phyloP scores from a whole-genome alignment of 768 basidiomycete genomes.

The Daedalea quercina region DNA sequence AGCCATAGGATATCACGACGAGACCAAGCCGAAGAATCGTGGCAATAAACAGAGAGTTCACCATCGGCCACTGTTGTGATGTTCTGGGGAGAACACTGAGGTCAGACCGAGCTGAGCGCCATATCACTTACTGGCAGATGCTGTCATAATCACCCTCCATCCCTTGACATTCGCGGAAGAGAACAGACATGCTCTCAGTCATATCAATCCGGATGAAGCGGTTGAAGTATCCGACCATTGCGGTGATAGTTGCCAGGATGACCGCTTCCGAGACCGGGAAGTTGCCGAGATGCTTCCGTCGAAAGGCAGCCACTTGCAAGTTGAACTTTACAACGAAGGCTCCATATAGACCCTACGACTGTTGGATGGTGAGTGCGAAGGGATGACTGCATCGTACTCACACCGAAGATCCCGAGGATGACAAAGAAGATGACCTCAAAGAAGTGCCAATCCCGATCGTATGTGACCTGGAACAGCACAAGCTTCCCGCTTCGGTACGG shows the following conservation, averaged over 20 bases:
- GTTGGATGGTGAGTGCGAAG: background rate
- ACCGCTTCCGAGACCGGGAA: constrained; percentile 90
- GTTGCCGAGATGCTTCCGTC: constrained; percentile 79
- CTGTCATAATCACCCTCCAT: constrained; percentile 80
- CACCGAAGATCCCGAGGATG: constrained; percentile 93
- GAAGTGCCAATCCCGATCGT: constrained; percentile 97
- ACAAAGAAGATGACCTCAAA: constrained; percentile 98
- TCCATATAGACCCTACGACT: constrained; percentile 83
- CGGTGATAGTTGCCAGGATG: constrained; percentile 78
- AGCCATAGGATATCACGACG: constrained; percentile 90
- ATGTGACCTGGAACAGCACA: constrained; percentile 91
- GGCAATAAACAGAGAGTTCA: constrained; percentile 86
- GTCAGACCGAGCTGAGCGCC: background rate
- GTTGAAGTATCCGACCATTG: constrained; percentile 90
- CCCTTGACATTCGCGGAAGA: constrained; percentile 94
- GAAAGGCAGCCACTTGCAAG: constrained; percentile 89
- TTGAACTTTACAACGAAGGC: constrained; percentile 97
- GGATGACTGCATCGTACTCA: constrained; percentile 31
- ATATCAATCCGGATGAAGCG: constrained; percentile 94
- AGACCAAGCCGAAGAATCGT: constrained; percentile 83
- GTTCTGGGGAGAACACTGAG: constrained; percentile 43
- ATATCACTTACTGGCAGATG: constrained; percentile 81
- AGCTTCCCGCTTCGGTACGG: constrained; percentile 96
- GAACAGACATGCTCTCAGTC: constrained; percentile 92
- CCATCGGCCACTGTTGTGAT: constrained; percentile 89